Evolutionary conservation across 2,329 filamentous ascomycete species (phyloP).

Genomic region (Fusarium algeriense): DNA sequence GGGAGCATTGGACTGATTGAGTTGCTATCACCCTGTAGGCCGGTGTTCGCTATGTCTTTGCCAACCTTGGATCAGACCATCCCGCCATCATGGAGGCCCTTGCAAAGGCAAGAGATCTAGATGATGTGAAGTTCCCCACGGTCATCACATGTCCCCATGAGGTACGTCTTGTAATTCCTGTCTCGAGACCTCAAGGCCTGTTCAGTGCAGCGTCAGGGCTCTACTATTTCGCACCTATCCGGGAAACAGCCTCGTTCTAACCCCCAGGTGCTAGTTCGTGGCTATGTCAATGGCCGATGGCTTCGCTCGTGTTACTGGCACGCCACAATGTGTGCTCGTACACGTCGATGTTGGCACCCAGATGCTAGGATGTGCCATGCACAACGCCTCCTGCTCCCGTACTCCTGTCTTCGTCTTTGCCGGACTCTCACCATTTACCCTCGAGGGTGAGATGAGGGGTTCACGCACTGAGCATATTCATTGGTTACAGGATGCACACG

Average conservation of each 20-base stretch:
- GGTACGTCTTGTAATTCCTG: background rate
- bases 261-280: conserved; percentile 70
- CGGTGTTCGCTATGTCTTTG: conserved; percentile 68
- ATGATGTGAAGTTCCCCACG: conserved; percentile 1
- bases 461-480: conserved; percentile 84
- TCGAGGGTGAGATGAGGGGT: conserved; percentile 80
- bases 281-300: conserved; percentile 86
- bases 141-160: conserved; percentile 19
- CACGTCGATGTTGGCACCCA: conserved; percentile 87
- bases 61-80: conserved; percentile 76
- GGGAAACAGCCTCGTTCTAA: background rate
- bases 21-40: conserved; percentile 46
- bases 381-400: conserved; percentile 80
- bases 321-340: conserved; percentile 81
- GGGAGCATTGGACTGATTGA: background rate
- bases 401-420: conserved; percentile 82
- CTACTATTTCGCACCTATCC: too few relatives aligned
- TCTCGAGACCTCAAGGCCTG: background rate
- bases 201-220: background rate
- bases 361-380: conserved; percentile 78
- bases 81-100: conserved; percentile 83
- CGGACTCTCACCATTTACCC: conserved; percentile 79
- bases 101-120: conserved; percentile 71
- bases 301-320: conserved; percentile 76
- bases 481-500: conserved; percentile 85